Conservation (phyloP, 129 eudicot genomes). For the Tanacetum coccineum region DNA sequence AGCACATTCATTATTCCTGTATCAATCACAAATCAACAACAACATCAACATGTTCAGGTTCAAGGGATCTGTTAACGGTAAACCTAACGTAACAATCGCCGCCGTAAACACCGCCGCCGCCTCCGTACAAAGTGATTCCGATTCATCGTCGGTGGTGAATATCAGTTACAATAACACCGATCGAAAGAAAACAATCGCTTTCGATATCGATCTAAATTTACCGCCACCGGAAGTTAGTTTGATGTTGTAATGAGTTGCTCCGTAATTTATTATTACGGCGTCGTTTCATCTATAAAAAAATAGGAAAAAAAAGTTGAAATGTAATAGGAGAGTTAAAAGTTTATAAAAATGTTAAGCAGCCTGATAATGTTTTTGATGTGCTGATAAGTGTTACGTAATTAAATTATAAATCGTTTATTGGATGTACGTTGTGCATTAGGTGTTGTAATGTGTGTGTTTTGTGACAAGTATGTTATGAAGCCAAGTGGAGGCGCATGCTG, state of each 20-base stretch:
- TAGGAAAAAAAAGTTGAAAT: background rate
- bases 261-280: background rate
- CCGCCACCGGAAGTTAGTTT: slow-evolving; percentile 45
- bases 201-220: slow-evolving; percentile 51
- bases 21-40: slow-evolving; percentile 31
- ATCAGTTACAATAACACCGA: slow-evolving; percentile 10
- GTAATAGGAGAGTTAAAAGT: background rate
- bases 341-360: background rate
- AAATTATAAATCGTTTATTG: background rate
- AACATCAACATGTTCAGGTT: slow-evolving; percentile 12
- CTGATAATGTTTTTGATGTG: slow-evolving; percentile 15
- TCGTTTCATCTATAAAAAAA: background rate
- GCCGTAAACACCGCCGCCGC: slow-evolving; percentile 13
- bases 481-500: slow-evolving; percentile 27
- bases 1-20: slow-evolving; percentile 39
- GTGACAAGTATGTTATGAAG: slow-evolving; percentile 15
- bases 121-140: slow-evolving; percentile 41
- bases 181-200: slow-evolving; percentile 24
- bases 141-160: slow-evolving; percentile 47
- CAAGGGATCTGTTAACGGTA: slow-evolving; percentile 17
- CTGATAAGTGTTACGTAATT: background rate
- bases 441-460: slow-evolving; percentile 10
- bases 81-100: slow-evolving; percentile 14
- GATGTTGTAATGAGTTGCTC: slow-evolving; percentile 21
- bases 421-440: slow-evolving; percentile 7